These are phyloP conservation scores for Candida tetrigidarum DNA, from an alignment of 1,139 yeast species.

Conservation along the genomic window DNA sequence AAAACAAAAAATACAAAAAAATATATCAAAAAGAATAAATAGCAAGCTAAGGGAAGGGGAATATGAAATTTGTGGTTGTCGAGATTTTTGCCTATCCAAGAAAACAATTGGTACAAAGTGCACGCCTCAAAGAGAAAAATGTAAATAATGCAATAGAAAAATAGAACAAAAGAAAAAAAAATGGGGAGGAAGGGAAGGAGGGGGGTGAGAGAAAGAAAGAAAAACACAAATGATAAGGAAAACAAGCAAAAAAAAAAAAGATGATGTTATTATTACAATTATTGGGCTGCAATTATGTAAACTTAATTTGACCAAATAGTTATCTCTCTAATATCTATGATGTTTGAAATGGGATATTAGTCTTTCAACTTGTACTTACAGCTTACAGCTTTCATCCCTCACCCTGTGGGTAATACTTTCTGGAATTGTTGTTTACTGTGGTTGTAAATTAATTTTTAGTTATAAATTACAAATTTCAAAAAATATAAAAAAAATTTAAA, in stretches of 20 bases:
- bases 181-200: too few species aligned
- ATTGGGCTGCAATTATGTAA: too few species aligned
- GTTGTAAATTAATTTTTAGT: neutral
- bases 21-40: neutral
- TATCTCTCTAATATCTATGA: neutral
- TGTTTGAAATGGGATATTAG: neutral
- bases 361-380: too few species aligned
- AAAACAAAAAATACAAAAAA: neutral
- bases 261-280: too few species aligned
- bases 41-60: neutral
- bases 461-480: neutral
- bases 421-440: neutral
- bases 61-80: conserved; percentile 1
- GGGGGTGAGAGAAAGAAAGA: too few species aligned
- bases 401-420: neutral
- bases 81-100: neutral
- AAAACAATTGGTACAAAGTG: neutral
- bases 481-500: too few species aligned
- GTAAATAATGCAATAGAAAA: neutral
- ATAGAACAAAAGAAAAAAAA: neutral
- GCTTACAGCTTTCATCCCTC: neutral
- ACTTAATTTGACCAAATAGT: too few species aligned
- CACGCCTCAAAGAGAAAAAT: neutral
- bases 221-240: too few species aligned
- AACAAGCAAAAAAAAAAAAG: too few species aligned